These are phyloP conservation scores for Rutstroemia sp. DNA, from an alignment of 2,329 filamentous ascomycete species.

Conservation along the genomic window DNA sequence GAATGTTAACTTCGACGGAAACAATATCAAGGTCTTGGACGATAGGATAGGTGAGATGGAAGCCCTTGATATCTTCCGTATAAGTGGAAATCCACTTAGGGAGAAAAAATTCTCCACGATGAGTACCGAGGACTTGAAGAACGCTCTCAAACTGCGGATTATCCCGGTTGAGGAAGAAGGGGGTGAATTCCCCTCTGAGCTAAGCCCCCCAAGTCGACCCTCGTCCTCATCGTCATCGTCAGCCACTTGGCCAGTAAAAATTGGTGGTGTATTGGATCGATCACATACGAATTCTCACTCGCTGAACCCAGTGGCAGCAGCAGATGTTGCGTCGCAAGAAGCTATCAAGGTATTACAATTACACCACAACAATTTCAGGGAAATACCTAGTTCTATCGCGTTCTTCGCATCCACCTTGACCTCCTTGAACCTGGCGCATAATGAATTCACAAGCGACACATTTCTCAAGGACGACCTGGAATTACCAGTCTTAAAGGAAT, in stretches of 20 bases:
- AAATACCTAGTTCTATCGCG: slow-evolving; percentile 61
- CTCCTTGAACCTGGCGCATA: slow-evolving; percentile 67
- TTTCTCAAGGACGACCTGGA: slow-evolving; percentile 61
- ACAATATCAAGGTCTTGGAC: slow-evolving; percentile 71
- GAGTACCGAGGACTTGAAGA: slow-evolving; percentile 73
- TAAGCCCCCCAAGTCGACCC: slow-evolving; percentile 19
- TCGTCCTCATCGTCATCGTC: slow-evolving; percentile 9
- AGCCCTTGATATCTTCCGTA: slow-evolving; percentile 61
- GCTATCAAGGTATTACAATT: slow-evolving; percentile 55
- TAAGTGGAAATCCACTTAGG: slow-evolving; percentile 83
- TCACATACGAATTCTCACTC: slow-evolving; percentile 58
- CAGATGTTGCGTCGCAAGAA: slow-evolving; percentile 45
- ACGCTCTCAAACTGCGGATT: slow-evolving; percentile 58
- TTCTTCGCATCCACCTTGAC: slow-evolving; percentile 66
- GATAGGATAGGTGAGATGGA: slow-evolving; percentile 75
- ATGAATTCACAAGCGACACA: slow-evolving; percentile 56
- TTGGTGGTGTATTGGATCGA: slow-evolving; percentile 55
- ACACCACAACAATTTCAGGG: slow-evolving; percentile 67
- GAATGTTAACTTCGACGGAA: slow-evolving; percentile 76
- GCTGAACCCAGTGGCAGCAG: slow-evolving; percentile 50
- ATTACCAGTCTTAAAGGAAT: slow-evolving; percentile 66
- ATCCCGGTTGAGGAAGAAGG: slow-evolving; percentile 39
- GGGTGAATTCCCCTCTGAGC: slow-evolving; percentile 20
- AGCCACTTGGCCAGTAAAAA: slow-evolving; percentile 25
- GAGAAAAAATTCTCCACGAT: slow-evolving; percentile 83